phyloP scores from a whole-genome alignment of 2,329 filamentous ascomycete genomes.

The Hypoxylon sp. region DNA sequence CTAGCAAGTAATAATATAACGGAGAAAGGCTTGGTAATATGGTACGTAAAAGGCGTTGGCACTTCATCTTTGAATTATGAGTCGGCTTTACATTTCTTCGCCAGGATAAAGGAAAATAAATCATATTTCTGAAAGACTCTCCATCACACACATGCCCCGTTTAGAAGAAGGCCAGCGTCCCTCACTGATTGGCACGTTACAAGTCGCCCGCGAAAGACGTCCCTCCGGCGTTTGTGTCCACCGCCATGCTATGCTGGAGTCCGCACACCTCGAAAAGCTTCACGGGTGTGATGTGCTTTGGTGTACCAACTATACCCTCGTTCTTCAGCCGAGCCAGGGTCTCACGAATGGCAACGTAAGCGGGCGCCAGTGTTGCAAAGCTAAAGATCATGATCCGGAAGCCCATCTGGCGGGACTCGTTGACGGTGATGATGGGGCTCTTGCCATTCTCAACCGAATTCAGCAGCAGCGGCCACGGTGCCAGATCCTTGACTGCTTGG shows the following conservation, averaged over 20 bases:
- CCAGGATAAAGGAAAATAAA: not conserved
- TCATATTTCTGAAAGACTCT: not conserved
- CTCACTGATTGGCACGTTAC: not conserved
- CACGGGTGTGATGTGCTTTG: conserved; percentile 48
- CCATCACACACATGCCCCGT: not conserved
- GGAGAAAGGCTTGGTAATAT: no score
- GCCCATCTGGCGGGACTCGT: conserved; percentile 67
- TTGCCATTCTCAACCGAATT: conserved; percentile 70
- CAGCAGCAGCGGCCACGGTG: conserved; percentile 62
- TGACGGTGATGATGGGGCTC: conserved; percentile 64
- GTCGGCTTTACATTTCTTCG: not conserved
- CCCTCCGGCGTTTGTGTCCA: conserved; percentile 50
- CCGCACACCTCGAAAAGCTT: conserved; percentile 52
- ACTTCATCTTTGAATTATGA: not conserved
- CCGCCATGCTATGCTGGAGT: conserved; percentile 49
- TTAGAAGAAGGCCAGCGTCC: not conserved
- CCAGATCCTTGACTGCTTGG: conserved; percentile 57
- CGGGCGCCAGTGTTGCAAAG: conserved; percentile 61
- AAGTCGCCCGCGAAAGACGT: conserved; percentile 46
- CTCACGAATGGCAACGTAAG: conserved; percentile 57
- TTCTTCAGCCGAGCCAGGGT: conserved; percentile 55
- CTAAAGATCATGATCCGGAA: conserved; percentile 72
- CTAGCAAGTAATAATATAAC: no score
- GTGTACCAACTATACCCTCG: conserved; percentile 50
- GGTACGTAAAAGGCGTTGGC: no score